Evolutionary conservation across 2,329 filamentous ascomycete genomes (phyloP).

Genomic region (Aureobasidium mangrovei): DNA sequence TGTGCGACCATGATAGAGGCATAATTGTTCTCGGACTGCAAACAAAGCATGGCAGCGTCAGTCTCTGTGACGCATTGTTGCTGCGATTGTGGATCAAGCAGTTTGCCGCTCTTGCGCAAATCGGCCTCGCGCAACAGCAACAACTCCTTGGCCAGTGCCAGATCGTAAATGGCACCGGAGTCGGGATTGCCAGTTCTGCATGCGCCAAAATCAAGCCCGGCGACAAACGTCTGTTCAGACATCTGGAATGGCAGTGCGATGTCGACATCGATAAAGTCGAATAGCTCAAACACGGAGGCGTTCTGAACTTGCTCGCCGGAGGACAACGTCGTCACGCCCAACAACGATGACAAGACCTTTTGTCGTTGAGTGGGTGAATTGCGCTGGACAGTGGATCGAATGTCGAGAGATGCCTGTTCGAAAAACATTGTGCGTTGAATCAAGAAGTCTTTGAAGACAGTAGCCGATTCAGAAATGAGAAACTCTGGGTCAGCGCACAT

Average conservation of each 20-base stretch:
- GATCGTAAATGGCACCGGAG: conserved; percentile 52
- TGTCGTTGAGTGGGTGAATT: conserved; percentile 49
- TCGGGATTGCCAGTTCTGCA: conserved; percentile 56
- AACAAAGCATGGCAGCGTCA: conserved; percentile 49
- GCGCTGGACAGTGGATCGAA: conserved; percentile 65
- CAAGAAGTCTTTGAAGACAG: conserved; percentile 68
- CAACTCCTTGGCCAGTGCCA: conserved; percentile 64
- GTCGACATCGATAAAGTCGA: conserved; percentile 74
- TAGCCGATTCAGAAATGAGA: conserved; percentile 56
- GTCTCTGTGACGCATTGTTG: conserved; percentile 50
- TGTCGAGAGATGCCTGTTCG: conserved; percentile 77
- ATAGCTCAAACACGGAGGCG: conserved; percentile 78
- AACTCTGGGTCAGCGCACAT: conserved; percentile 56
- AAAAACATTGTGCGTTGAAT: conserved; percentile 66
- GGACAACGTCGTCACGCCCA: conserved; percentile 62
- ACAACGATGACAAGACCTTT: conserved; percentile 52
- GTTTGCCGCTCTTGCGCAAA: conserved; percentile 36
- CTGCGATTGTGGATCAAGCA: conserved; percentile 25
- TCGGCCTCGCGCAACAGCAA: conserved; percentile 62
- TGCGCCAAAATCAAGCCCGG: conserved; percentile 56
- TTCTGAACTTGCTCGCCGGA: conserved; percentile 59
- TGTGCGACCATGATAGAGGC: conserved; percentile 48
- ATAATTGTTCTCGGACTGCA: conserved; percentile 55
- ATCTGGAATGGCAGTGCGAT: conserved; percentile 38
- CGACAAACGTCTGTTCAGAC: conserved; percentile 52